phyloP scores from a whole-genome alignment of 768 basidiomycete genomes.

The Suillus cothurnatus region DNA sequence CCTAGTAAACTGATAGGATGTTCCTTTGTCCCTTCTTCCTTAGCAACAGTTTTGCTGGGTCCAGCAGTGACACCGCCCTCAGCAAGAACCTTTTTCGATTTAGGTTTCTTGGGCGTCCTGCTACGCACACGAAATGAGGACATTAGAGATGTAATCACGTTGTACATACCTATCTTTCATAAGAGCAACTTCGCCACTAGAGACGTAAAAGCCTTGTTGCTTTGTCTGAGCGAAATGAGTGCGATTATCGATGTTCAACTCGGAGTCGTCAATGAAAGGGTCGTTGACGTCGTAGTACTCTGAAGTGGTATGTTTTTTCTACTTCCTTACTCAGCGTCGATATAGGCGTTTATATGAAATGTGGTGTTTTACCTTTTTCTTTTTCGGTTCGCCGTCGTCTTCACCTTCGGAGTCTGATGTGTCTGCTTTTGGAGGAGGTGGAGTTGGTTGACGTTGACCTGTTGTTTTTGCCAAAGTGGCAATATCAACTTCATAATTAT shows the following conservation, averaged over 20 bases:
- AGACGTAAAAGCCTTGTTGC: conserved; percentile 93
- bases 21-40: conserved; percentile 50
- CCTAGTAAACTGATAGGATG: conserved; percentile 49
- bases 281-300: conserved; percentile 92
- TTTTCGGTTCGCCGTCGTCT: conserved; percentile 39
- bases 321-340: conserved; percentile 25
- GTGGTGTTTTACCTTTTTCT: conserved; percentile 37
- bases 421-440: conserved; percentile 48
- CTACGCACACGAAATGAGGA: conserved; percentile 19
- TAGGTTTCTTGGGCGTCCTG: conserved; percentile 71
- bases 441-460: conserved; percentile 66
- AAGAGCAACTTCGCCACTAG: conserved; percentile 83
- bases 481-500: conserved; percentile 76
- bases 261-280: conserved; percentile 98
- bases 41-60: conserved; percentile 20
- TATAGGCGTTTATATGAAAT: neutral
- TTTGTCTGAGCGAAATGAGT: conserved; percentile 90
- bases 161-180: conserved; percentile 67
- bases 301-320: conserved; percentile 54
- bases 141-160: neutral
- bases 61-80: conserved; percentile 20
- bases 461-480: conserved; percentile 56
- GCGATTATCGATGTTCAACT: conserved; percentile 86
- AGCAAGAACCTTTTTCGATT: conserved; percentile 53
- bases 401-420: conserved; percentile 61